Evolutionary conservation across 73 alveolate genomes (phyloP).

Genomic region (Paramecium octaurelia): DNA sequence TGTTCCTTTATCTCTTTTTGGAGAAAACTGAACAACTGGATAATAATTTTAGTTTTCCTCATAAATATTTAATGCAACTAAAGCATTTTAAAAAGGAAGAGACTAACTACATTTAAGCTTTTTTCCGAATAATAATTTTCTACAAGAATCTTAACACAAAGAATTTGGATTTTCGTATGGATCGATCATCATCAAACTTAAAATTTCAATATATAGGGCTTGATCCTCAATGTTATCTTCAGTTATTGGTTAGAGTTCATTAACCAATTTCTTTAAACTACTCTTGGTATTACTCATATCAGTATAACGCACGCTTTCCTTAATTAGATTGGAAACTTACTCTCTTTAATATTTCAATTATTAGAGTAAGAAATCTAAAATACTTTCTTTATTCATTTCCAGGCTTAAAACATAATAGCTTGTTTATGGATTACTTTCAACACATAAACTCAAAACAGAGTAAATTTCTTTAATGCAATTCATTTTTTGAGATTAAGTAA

Average conservation of each 20-base stretch:
- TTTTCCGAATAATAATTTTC: not conserved
- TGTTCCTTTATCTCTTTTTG: not conserved
- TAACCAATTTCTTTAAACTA: slow-evolving; percentile 1
- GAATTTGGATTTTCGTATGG: slow-evolving; percentile 44
- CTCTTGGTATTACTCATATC: slow-evolving; percentile 15
- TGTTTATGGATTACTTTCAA: not conserved
- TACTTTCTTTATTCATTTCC: not conserved
- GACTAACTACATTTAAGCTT: not conserved
- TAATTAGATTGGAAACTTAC: not conserved
- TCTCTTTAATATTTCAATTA: slow-evolving; percentile 17
- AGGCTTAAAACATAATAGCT: not conserved
- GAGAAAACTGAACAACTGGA: not conserved
- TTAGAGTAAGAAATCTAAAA: not conserved
- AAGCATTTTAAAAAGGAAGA: not conserved
- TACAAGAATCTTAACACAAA: not conserved
- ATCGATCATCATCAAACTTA: slow-evolving; percentile 41
- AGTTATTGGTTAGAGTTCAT: not conserved
- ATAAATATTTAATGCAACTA: not conserved
- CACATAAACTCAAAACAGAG: not conserved
- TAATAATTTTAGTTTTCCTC: not conserved
- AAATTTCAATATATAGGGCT: not conserved
- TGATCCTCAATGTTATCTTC: slow-evolving; percentile 28
- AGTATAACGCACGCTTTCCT: slow-evolving; percentile 1
- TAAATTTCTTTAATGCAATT: slow-evolving; percentile 34
- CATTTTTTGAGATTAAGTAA: not conserved